phyloP scores from a whole-genome alignment of 345 rosid species.

The Eucalyptus victrix region DNA sequence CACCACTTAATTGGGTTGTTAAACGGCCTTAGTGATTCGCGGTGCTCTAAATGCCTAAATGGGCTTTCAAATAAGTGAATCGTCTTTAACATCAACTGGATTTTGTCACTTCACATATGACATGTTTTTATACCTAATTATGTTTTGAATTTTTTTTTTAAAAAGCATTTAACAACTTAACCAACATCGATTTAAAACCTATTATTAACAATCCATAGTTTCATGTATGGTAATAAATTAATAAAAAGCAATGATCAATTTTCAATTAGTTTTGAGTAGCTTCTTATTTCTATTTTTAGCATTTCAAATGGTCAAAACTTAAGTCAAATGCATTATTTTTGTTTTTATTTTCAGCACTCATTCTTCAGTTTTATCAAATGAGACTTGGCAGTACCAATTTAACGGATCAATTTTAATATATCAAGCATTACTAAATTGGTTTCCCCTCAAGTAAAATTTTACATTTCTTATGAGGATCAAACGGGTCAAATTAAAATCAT shows the following conservation, averaged over 20 bases:
- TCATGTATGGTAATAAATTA: background rate
- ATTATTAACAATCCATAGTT: background rate
- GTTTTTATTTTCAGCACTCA: background rate
- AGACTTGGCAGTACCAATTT: background rate
- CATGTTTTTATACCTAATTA: background rate
- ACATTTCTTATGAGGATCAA: background rate
- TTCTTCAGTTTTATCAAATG: background rate
- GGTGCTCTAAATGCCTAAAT: background rate
- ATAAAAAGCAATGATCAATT: background rate
- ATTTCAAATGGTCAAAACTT: background rate
- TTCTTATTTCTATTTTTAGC: background rate
- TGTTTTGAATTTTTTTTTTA: background rate
- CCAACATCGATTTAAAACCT: background rate
- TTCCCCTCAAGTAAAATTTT: background rate
- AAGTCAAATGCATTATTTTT: background rate
- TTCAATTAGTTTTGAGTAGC: background rate
- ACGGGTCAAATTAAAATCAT: background rate
- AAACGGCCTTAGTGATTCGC: accelerated
- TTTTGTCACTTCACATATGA: background rate
- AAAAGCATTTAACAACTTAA: background rate
- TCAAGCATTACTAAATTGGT: background rate
- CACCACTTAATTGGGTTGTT: background rate
- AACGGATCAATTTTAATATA: background rate
- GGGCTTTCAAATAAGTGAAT: background rate
- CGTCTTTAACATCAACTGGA: background rate